phyloP scores from a whole-genome alignment of 331 rosid genomes.

The Stylosanthes scabra region DNA sequence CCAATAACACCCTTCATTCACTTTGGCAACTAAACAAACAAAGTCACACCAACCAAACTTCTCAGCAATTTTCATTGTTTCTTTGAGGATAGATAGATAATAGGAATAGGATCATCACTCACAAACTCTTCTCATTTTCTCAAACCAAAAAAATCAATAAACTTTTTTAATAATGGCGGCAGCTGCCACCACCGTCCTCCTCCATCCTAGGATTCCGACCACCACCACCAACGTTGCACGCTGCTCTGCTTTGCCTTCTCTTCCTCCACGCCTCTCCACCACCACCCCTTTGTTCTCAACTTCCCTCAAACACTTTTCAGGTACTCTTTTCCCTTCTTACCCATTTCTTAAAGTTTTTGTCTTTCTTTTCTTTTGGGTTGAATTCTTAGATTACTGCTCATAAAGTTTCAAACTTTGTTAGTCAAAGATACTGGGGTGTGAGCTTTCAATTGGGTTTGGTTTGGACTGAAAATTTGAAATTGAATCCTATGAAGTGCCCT shows the following conservation, averaged over 20 bases:
- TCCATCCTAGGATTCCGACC: slow-evolving; percentile 52
- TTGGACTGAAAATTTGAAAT: not conserved
- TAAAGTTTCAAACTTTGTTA: not conserved
- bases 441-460: not conserved
- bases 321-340: no score
- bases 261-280: slow-evolving; percentile 69
- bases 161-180: slow-evolving; percentile 46
- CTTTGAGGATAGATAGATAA: slow-evolving; percentile 30
- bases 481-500: not conserved
- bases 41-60: slow-evolving; percentile 35
- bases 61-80: not conserved
- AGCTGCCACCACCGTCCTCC: slow-evolving; percentile 55
- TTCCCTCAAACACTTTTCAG: slow-evolving; percentile 54
- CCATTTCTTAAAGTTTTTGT: not conserved
- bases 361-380: not conserved
- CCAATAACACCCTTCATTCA: not conserved
- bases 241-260: slow-evolving; percentile 69
- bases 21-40: slow-evolving; percentile 7
- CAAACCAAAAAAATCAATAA: slow-evolving; percentile 16
- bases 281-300: slow-evolving; percentile 51
- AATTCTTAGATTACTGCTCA: not conserved
- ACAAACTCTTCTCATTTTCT: slow-evolving; percentile 19
- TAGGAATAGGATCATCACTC: not conserved
- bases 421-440: not conserved
- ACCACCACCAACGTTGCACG: slow-evolving; percentile 45